A percentile compares a stretch with the other conserved stretches of the same genome.
phyloP scores from a whole-genome alignment of 768 basidiomycete species.

The Lentinus brumalis region DNA sequence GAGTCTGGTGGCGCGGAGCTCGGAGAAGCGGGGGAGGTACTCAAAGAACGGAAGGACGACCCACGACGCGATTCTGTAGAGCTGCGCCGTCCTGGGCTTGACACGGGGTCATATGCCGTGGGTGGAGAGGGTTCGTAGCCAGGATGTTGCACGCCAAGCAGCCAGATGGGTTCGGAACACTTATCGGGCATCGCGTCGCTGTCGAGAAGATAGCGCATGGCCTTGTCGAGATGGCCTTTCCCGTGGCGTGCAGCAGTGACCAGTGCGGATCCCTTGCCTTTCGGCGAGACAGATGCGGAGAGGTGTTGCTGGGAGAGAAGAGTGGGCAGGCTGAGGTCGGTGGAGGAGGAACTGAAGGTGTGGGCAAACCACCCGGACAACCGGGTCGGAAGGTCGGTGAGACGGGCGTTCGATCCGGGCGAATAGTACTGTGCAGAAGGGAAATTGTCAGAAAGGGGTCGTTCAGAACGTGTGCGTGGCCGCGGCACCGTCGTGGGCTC shows the following conservation, averaged over 20 bases:
- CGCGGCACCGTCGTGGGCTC: slow-evolving; percentile 61
- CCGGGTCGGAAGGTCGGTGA: slow-evolving; percentile 72
- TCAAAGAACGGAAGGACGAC: slow-evolving; percentile 47
- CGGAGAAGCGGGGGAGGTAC: slow-evolving; percentile 38
- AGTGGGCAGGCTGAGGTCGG: slow-evolving; percentile 68
- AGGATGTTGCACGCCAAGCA: slow-evolving; percentile 80
- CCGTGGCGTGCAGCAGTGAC: slow-evolving; percentile 73
- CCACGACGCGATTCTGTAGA: slow-evolving; percentile 44
- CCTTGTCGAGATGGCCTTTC: slow-evolving; percentile 78
- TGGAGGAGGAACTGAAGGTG: slow-evolving; percentile 70
- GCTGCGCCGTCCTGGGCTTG: slow-evolving; percentile 35
- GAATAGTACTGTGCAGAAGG: slow-evolving; percentile 49
- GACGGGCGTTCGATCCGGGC: slow-evolving; percentile 48
- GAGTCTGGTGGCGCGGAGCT: slow-evolving; percentile 31
- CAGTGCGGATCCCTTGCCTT: slow-evolving; percentile 50
- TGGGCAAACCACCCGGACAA: slow-evolving; percentile 83
- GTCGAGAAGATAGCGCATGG: slow-evolving; percentile 89
- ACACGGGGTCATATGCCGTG: slow-evolving; percentile 31
- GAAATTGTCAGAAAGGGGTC: slow-evolving; percentile 51
- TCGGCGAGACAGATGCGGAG: slow-evolving; percentile 40
- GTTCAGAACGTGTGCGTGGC: slow-evolving; percentile 55
- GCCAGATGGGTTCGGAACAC: slow-evolving; percentile 84
- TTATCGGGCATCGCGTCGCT: slow-evolving; percentile 84
- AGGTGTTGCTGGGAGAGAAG: slow-evolving; percentile 54
- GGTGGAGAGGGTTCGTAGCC: slow-evolving; percentile 59